These are phyloP conservation scores for Penicillium corylophilum DNA, from an alignment of 2,329 filamentous ascomycete species.

Conservation along the genomic window DNA sequence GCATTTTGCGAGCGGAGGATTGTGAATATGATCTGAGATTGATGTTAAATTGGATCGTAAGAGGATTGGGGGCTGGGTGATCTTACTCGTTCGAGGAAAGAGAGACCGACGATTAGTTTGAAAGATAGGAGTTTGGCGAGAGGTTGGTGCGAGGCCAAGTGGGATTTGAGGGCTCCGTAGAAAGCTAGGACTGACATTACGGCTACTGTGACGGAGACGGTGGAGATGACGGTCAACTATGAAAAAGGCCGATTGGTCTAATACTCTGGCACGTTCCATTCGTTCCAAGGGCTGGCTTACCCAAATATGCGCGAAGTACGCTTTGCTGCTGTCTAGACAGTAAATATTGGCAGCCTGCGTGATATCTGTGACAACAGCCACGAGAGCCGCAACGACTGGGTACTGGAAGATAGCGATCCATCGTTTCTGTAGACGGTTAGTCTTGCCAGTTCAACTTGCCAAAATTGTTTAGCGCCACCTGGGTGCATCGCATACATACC, in stretches of 20 bases:
- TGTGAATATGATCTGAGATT: conserved; percentile 28
- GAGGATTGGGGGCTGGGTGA: conserved; percentile 6
- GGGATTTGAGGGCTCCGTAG: conserved; percentile 25
- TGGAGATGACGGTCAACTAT: conserved; percentile 16
- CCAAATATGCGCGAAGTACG: conserved; percentile 41
- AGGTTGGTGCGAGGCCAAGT: conserved; percentile 30
- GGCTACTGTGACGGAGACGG: conserved; percentile 24
- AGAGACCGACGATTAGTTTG: conserved; percentile 35
- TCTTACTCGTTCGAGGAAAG: conserved; percentile 30
- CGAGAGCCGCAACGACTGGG: conserved; percentile 27
- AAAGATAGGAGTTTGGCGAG: conserved; percentile 35
- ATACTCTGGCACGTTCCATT: not conserved
- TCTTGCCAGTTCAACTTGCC: not conserved
- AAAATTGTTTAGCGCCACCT: not conserved
- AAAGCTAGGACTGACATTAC: conserved; percentile 28
- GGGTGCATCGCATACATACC: conserved; percentile 16
- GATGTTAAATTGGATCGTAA: not conserved
- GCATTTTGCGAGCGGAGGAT: conserved; percentile 25
- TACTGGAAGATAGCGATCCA: conserved; percentile 46
- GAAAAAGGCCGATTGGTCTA: not conserved
- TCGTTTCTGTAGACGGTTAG: conserved; percentile 19
- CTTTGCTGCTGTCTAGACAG: conserved; percentile 31
- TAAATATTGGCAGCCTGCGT: conserved; percentile 31
- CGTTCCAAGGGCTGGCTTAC: conserved; percentile 13
- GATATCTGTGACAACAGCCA: conserved; percentile 30